Conservation (phyloP, 331 rosid species). For the Rosa hybrid region DNA sequence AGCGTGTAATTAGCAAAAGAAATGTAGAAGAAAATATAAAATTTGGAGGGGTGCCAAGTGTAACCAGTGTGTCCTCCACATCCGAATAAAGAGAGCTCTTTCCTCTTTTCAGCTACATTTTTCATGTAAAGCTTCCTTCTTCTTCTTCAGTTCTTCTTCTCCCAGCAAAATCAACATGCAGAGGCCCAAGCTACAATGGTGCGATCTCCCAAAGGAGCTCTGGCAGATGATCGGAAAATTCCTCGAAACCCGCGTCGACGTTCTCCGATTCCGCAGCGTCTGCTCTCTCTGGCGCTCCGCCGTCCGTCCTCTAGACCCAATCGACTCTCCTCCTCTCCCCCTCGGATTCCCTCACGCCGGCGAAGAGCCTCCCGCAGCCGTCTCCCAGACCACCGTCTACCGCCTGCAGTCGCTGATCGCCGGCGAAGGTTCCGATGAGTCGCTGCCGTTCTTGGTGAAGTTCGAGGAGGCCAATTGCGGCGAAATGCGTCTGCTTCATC, state of each 20-base stretch:
- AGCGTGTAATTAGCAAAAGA: too few relatives aligned
- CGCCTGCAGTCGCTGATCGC: slow-evolving; percentile 22
- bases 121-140: not conserved
- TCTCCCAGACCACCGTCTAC: slow-evolving; percentile 33
- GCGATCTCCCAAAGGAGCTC: slow-evolving; percentile 34
- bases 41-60: too few relatives aligned
- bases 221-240: slow-evolving; percentile 31
- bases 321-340: slow-evolving; percentile 38
- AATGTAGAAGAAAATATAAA: too few relatives aligned
- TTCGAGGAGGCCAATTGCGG: slow-evolving; percentile 23
- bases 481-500: slow-evolving; percentile 30
- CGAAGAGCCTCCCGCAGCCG: not conserved
- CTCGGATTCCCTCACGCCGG: slow-evolving; percentile 28
- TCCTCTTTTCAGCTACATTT: too few relatives aligned
- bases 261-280: slow-evolving; percentile 37
- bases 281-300: slow-evolving; percentile 41
- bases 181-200: slow-evolving; percentile 16
- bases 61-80: too few relatives aligned
- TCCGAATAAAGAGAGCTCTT: too few relatives aligned
- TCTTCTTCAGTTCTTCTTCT: not conserved
- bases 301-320: slow-evolving; percentile 17
- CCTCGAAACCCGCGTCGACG: slow-evolving; percentile 17
- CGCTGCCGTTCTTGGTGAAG: slow-evolving; percentile 40
- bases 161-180: not conserved
- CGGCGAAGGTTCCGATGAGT: not conserved